Evolutionary conservation across 1,284 basidiomycete species (phyloP).

Genomic region (Xerocomus nothofagi): DNA sequence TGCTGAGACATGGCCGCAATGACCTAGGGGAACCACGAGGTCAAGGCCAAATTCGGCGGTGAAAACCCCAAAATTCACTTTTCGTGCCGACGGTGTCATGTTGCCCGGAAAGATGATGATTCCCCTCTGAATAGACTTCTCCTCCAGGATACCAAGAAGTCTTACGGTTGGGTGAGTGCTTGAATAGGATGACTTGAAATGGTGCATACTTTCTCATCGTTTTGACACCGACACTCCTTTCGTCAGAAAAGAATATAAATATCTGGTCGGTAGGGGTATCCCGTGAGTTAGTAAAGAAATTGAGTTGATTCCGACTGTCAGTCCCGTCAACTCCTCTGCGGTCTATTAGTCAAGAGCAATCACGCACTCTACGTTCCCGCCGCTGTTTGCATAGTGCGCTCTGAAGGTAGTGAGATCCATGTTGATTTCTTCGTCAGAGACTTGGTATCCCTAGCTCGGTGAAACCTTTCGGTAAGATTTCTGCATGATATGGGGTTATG

Average conservation of each 20-base stretch:
- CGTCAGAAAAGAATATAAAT: slow-evolving; percentile 93
- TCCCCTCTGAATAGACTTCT: slow-evolving; percentile 86
- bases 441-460: slow-evolving; percentile 73
- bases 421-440: slow-evolving; percentile 88
- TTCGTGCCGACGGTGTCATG: slow-evolving; percentile 96
- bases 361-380: slow-evolving; percentile 63
- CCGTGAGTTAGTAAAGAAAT: slow-evolving; percentile 81
- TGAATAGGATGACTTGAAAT: slow-evolving; percentile 1
- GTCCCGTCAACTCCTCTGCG: slow-evolving; percentile 12
- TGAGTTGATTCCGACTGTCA: slow-evolving; percentile 78
- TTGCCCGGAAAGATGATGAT: slow-evolving; percentile 96
- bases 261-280: slow-evolving; percentile 78
- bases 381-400: slow-evolving; percentile 59
- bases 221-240: slow-evolving; percentile 91
- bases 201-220: slow-evolving; percentile 90
- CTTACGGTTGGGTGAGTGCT: slow-evolving; percentile 43
- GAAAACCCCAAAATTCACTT: slow-evolving; percentile 51
- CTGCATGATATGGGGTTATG: slow-evolving; percentile 1
- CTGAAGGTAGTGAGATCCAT: slow-evolving; percentile 82
- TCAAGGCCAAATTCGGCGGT: neutral
- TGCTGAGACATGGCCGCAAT: slow-evolving; percentile 84
- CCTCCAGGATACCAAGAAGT: slow-evolving; percentile 84
- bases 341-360: slow-evolving; percentile 3
- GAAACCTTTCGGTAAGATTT: slow-evolving; percentile 20
- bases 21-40: slow-evolving; percentile 52